Base-by-base conservation (phyloP, 345 rosid genomes). In the Syzygium jambos region DNA sequence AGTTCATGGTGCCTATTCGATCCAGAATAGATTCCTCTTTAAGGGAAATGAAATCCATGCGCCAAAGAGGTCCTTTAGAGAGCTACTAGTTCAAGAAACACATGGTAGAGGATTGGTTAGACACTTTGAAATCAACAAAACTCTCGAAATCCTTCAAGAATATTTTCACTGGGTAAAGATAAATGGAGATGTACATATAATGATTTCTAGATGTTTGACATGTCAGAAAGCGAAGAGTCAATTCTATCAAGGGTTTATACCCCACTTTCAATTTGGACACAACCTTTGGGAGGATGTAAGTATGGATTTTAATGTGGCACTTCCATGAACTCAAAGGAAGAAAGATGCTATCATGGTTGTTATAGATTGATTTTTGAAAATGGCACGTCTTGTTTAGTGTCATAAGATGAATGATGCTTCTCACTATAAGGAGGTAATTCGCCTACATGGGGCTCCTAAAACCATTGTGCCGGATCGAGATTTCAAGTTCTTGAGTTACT, bases 281-380 rank as follows among this genome's bases (percentile, higher is more conserved):
- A 7, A 4, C 61, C 61, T 56, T 56, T 27, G n/a, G 13, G n/a
- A 56, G 25, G n/a, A 5, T 23, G n/a, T 23, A 12, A 10, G 61
- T 56, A 23, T 23, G 13, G 9, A 56, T 9, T 43, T 43, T 5
- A 43, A 43, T 56, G 13, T 56, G n/a, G n/a, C n/a, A 22, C 13
- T 23, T 5, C 61, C 27, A 4, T 4, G 0, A 56, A 23, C 61
- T 56, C n/a, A 10, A 56, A 56, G n/a, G 27, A 56, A 56, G 16
- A 56, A 56, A 56, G n/a, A 56, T 56, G 61, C n/a, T n/a, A 23
- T 56, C 61, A 56, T 10, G n/a, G 13, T 56, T 4, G 61, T 23
- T 0, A 2, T 55, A 0, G 0, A 3, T 55, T 2, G 11, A 4
- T 55, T 22, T 25, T 55, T 4, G 21, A 55, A 55, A 55, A 55